Base-by-base conservation (phyloP, 2,329 filamentous ascomycete species). In the Seiridium unicorne region DNA sequence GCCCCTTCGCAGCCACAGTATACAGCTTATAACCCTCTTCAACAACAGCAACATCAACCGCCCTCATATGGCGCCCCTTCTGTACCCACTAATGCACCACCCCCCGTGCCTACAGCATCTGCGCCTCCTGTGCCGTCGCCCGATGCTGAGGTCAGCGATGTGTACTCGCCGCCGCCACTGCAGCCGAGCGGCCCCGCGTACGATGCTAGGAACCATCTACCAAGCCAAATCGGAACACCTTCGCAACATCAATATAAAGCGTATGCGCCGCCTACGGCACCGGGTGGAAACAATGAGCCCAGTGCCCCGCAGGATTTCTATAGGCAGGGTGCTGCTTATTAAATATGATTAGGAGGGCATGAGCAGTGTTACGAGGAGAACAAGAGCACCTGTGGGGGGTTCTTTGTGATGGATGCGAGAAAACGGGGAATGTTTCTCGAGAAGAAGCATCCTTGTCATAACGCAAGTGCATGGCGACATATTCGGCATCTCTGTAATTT, bases 251-350 rank as follows among this genome's bases (percentile, higher is more conserved):
- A 86, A 69, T 89, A 88, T 65, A 87, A 84, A 70, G 81, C 86
- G 0, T 89, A 89, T 61, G 79, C 82, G 3, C 84, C 84, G 3
- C 81, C 77, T 61, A 58, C 64, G 62, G 44, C 69, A 36, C 73
- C 68, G 35, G 73, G 36, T 44, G 57, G 38, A 51, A 56, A 69
- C 18, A 51, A 75, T 40, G 79, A 75, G 8, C 79, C 79, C 2
- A 83, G 79, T 61, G 82, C 79, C 4, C 82, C 83, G 3, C 78
- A 77, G 55, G 84, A 86, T 68, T 87, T 84, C 66, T 87, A 87
- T 67, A 76, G 83, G 54, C 79, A 81, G 64, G 72, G 68, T 59
- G 68, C 74, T 35, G 69, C 71, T 13, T 73, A 73, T 59, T 74
- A 63, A 32, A 34, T 18, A n/a, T 34, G 47, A 44, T 44, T 26